Evolutionary conservation across 2,329 filamentous ascomycete genomes (phyloP), one percentile per base, ranked within the genome.

Genomic region (Ceratocystis ficicola): DNA sequence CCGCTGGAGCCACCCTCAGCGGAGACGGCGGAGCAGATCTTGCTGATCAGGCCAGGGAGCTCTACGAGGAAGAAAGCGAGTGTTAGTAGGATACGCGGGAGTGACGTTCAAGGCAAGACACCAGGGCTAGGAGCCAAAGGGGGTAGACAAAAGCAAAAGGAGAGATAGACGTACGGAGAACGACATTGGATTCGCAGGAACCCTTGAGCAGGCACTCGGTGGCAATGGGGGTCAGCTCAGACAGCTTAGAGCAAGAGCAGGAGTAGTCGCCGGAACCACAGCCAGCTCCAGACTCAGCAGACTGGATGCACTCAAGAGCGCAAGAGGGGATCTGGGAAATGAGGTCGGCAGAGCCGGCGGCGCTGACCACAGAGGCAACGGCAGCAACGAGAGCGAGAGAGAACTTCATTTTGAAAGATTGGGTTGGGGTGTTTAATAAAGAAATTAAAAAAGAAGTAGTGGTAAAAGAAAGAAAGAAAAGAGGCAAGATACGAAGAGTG

Each of bases 111-210:
- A 41, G 36, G 12, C 12, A 41, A 41, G 3, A 41, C 36, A 41
- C 10, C 36, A 15, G 3, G 36, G 12, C 5, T 41, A 5, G 3
- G 12, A 41, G 12, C 10, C 10, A 41, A 15, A 15, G 6, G 30
- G 30, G 30, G 4, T 32, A 25, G 22, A 6, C 6, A 30, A 10
- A 17, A 3, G 41, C 2, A 5, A 20, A 59, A 17, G 44, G 12
- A 8, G 36, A 12, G 44, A 12, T 41, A 15, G 8, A 73, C 74
- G 15, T 73, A 78, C 77, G 69, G 44, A 71, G 70, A 22, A 77
- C 69, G 8, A 77, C 74, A 2, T 75, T 70, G n/a, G 73, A 65
- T 48, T 67, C 69, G 69, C 76, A 78, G 25, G 73, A 71, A 10
- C 71, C 63, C 15, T 50, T 41, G 30, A 68, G 59, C 22, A 67